A percentile compares a stretch with the other conserved stretches of the same genome.
phyloP scores from a whole-genome alignment of 257 asterid genomes.

The Solanum chilense region DNA sequence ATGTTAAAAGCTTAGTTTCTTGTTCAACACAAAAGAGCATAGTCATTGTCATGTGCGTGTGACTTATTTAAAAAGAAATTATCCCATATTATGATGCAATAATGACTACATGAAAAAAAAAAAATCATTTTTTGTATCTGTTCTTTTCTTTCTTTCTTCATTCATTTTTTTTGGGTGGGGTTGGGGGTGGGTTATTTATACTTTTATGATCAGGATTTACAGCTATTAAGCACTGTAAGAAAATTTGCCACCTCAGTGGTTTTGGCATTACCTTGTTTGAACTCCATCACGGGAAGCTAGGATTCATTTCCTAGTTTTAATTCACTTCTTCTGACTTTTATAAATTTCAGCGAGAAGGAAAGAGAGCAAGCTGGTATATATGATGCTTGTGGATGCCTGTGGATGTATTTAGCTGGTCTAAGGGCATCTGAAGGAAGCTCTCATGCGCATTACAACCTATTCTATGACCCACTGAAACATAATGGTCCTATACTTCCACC shows the following conservation, averaged over 20 bases:
- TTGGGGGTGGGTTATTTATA: background rate
- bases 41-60: background rate
- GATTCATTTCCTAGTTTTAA: background rate
- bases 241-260: background rate
- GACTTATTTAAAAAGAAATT: background rate
- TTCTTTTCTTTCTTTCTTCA: too few relatives aligned
- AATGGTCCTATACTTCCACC: conserved; percentile 77
- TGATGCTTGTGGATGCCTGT: conserved; percentile 82
- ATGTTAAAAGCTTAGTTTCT: background rate
- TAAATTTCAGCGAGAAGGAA: conserved; percentile 67
- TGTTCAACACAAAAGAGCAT: background rate
- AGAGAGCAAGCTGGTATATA: conserved; percentile 82
- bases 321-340: background rate
- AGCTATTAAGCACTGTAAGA: background rate
- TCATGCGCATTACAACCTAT: conserved; percentile 71
- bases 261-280: background rate
- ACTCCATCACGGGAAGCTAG: background rate
- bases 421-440: conserved; percentile 64
- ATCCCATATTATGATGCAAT: background rate
- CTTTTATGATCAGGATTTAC: background rate
- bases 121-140: too few relatives aligned
- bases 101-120: background rate
- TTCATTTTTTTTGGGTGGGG: background rate
- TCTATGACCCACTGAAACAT: conserved; percentile 68
- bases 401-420: conserved; percentile 73